These are phyloP conservation scores for Pseudopyricularia cyperi DNA, from an alignment of 2,329 filamentous ascomycete genomes.

Conservation along the genomic window DNA sequence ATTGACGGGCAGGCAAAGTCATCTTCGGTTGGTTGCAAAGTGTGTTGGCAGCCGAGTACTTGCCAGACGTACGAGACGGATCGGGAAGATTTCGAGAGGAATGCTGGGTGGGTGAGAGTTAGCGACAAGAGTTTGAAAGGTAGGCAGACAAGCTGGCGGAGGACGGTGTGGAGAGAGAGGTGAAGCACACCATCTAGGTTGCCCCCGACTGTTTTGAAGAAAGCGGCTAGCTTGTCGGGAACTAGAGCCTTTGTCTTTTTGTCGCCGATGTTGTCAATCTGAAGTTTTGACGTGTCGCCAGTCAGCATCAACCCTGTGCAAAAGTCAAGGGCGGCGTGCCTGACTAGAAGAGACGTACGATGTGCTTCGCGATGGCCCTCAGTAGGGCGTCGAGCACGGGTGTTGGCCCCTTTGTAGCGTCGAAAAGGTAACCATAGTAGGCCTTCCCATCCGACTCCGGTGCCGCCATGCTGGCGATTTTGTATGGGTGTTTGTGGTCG, in stretches of 20 bases:
- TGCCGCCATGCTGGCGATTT: conserved; percentile 11
- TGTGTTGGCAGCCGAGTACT: conserved; percentile 80
- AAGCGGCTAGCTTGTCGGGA: conserved; percentile 59
- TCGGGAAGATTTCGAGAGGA: conserved; percentile 58
- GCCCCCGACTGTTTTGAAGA: conserved; percentile 62
- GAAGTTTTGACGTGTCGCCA: conserved; percentile 8
- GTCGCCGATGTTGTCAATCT: conserved; percentile 48
- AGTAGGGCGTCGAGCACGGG: conserved; percentile 55
- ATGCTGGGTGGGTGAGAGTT: conserved; percentile 30
- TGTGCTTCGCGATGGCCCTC: conserved; percentile 53
- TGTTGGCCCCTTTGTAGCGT: conserved; percentile 53
- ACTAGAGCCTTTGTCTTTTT: conserved; percentile 39
- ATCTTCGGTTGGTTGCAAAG: conserved; percentile 60
- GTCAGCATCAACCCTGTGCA: background rate
- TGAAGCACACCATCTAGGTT: conserved; percentile 51
- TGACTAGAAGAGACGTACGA: conserved; percentile 38
- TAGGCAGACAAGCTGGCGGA: background rate
- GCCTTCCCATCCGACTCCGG: conserved; percentile 14
- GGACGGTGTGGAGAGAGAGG: background rate
- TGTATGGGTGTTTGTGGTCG: background rate
- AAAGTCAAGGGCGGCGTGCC: background rate
- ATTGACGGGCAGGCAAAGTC: conserved; percentile 65
- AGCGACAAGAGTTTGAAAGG: background rate
- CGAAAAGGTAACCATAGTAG: conserved; percentile 57
- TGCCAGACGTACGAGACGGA: conserved; percentile 88